Percentiles rank a stretch among this genome's conserved stretches.
Evolutionary conservation across 768 basidiomycete species (phyloP).

Genomic region (Kwoniella botswanensis): DNA sequence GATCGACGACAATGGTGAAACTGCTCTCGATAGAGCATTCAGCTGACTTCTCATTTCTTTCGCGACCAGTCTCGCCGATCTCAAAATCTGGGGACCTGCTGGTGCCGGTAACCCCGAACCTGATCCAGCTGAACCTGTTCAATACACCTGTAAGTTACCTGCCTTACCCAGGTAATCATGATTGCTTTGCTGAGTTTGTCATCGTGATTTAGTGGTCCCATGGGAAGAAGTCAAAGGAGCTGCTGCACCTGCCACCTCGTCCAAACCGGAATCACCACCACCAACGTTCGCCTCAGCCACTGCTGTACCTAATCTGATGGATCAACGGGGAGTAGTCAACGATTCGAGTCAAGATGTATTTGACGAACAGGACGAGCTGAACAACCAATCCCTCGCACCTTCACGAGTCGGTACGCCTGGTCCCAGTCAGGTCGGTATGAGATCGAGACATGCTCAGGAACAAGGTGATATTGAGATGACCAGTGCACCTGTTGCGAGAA

Average conservation of each 20-base stretch:
- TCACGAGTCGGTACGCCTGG: constrained; percentile 40
- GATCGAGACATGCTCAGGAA: constrained; percentile 15
- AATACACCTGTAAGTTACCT: constrained; percentile 63
- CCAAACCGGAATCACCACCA: constrained; percentile 55
- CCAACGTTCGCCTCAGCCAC: constrained; percentile 55
- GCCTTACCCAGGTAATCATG: neutral
- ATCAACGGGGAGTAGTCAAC: constrained; percentile 63
- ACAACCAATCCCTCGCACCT: constrained; percentile 22
- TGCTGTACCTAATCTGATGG: constrained; percentile 60
- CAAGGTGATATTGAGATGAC: constrained; percentile 46
- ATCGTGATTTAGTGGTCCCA: constrained; percentile 63
- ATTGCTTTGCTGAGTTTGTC: neutral
- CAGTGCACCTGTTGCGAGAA: constrained; percentile 37
- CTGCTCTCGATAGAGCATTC: too few species aligned
- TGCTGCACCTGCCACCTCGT: constrained; percentile 39
- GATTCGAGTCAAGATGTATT: constrained; percentile 56
- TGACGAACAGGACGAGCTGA: constrained; percentile 52
- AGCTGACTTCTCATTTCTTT: neutral
- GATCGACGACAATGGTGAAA: neutral
- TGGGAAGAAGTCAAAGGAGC: constrained; percentile 66
- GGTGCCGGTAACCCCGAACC: constrained; percentile 59
- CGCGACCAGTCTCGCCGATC: constrained; percentile 59
- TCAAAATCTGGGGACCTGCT: constrained; percentile 67
- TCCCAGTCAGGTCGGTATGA: constrained; percentile 16
- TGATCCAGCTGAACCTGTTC: constrained; percentile 63